phyloP scores from a whole-genome alignment of 1,284 basidiomycete genomes.

The Trichosporon sp. region DNA sequence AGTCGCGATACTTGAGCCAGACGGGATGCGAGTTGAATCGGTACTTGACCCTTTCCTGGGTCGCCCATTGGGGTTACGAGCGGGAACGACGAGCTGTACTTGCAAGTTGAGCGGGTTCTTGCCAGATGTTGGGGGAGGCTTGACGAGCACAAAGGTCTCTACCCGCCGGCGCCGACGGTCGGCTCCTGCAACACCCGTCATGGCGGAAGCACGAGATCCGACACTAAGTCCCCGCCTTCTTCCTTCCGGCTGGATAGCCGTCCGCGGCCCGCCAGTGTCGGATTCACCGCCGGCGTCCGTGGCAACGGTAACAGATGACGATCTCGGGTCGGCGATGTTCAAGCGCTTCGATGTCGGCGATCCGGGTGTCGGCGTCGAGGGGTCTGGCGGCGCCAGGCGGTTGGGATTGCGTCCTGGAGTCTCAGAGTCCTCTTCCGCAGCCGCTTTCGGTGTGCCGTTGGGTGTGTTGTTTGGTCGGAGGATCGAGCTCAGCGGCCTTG shows the following conservation, averaged over 20 bases:
- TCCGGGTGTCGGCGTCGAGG: conserved; percentile 4
- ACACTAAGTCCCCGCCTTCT: conserved; percentile 10
- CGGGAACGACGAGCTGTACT: conserved; percentile 68
- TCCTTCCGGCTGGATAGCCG: background rate
- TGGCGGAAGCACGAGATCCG: background rate
- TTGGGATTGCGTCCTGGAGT: background rate
- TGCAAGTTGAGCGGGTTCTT: conserved; percentile 89
- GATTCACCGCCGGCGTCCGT: background rate
- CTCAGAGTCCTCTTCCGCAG: background rate
- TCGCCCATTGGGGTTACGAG: background rate
- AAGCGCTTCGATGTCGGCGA: background rate
- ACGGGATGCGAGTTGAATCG: background rate
- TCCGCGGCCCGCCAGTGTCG: conserved; percentile 5
- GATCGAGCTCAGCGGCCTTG: background rate
- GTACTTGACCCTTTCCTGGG: background rate
- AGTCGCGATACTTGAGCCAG: background rate
- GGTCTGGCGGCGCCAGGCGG: background rate
- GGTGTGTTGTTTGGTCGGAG: background rate
- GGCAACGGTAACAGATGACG: background rate
- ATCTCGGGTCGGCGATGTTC: conserved; percentile 8
- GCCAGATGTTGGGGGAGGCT: conserved; percentile 58
- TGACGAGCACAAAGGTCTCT: conserved; percentile 61
- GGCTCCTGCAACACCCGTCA: background rate
- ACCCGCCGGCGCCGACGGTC: conserved; percentile 6
- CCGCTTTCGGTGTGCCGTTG: conserved; percentile 1